Base-by-base conservation (phyloP, 495 filamentous ascomycete genomes). In the Aspergillus leporis region DNA sequence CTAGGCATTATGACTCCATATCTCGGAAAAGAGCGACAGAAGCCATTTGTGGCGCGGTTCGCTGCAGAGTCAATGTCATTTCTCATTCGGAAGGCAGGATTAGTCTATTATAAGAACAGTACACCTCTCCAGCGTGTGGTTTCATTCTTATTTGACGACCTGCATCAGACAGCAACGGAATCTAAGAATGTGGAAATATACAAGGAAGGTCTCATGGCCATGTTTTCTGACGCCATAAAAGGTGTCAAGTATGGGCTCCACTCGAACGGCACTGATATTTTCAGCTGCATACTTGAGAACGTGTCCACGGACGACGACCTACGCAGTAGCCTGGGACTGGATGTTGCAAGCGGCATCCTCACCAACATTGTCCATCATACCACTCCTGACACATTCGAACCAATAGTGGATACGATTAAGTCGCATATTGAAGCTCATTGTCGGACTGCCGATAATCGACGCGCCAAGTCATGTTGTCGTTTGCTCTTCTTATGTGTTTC, bases 61-160 rank as follows among this genome's bases (percentile, higher is more conserved):
- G 89, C 93, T 3, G 94, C 93, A 23, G 94, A 99, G 74, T 90
- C 93, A 10, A 83, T 98, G 79, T 95, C 92, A 58, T 98, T 97
- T 67, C 77, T 99, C 19, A 79, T 98, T 31, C 87, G 92, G 63
- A 98, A 96, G 74, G 90, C 93, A 32, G 90, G 85, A 2, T 81
- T 88, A 28, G 80, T 83, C 0, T 88, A 90, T 55, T 83, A 88
- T 56, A 87, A 90, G 63, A 87, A 91, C 62, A 83, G 83, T 22
- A 62, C 61, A 22, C 84, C 92, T 2, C 77, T 98, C 40, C 74
- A 85, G 18, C 71, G 80, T 23, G 87, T 96, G 30, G 71, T 95
- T 0, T 73, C 78, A 2, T 88, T 90, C 69, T 84, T 87, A 0
- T 81, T 89, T 45, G 73, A 82, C 22, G 90, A 95, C 66, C 74